Conservation (phyloP, 768 basidiomycete genomes). For the Pisolithus marmoratus region DNA sequence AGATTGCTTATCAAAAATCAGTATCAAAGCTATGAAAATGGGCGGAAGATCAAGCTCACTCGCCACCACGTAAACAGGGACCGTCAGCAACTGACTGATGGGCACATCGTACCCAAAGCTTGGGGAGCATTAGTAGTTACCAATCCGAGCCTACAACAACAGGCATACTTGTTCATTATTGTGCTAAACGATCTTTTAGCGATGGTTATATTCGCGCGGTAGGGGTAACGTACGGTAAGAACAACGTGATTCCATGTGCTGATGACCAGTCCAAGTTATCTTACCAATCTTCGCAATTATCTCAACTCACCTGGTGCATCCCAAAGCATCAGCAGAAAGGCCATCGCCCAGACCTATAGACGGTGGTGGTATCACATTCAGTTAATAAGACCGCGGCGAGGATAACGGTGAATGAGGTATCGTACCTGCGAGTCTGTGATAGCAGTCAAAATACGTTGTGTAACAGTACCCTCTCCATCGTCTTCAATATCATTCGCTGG, state of each 20-base stretch:
- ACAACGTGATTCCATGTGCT: conserved; percentile 70
- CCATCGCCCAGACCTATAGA: neutral
- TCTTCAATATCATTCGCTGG: too few relatives aligned
- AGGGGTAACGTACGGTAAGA: conserved; percentile 52
- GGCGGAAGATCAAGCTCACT: conserved; percentile 32
- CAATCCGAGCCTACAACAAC: neutral
- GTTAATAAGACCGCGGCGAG: too few relatives aligned
- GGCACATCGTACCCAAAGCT: conserved; percentile 54
- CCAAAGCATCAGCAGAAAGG: conserved; percentile 51
- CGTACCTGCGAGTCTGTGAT: too few relatives aligned
- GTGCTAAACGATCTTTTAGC: neutral
- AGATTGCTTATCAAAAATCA: conserved; percentile 29
- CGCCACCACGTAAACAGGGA: conserved; percentile 57
- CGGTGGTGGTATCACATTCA: neutral
- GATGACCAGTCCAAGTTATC: neutral
- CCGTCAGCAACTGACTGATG: conserved; percentile 58
- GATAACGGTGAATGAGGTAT: too few relatives aligned
- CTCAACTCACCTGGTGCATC: conserved; percentile 48
- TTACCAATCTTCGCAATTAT: neutral
- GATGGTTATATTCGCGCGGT: neutral
- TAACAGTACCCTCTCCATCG: too few relatives aligned
- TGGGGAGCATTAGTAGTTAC: neutral
- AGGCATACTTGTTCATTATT: neutral
- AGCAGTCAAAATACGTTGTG: too few relatives aligned
- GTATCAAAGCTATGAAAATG: neutral